These are phyloP conservation scores for Elongisporangium undulatum DNA, from an alignment of 352 stramenopile species.

Conservation along the genomic window DNA sequence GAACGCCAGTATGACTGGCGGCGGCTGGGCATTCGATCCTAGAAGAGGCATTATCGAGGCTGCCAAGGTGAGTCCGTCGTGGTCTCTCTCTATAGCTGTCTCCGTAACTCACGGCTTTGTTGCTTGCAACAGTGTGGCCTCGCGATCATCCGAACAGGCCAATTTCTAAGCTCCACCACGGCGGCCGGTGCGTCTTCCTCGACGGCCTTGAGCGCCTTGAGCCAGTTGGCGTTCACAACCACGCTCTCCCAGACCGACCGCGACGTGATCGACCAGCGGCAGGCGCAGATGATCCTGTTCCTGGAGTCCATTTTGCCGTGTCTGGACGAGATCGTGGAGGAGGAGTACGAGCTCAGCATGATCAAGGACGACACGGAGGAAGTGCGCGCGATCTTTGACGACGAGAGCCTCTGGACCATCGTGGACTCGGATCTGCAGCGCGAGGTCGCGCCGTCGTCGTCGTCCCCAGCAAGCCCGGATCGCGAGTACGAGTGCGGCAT, in stretches of 20 bases:
- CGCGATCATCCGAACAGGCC: conserved; percentile 64
- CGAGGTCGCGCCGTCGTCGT: neutral
- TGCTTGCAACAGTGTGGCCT: conserved; percentile 36
- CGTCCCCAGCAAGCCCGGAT: conserved; percentile 10
- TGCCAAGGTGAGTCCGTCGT: conserved; percentile 35
- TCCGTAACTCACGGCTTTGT: neutral
- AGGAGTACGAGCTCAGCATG: conserved; percentile 60
- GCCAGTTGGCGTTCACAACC: conserved; percentile 48
- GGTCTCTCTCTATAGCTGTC: neutral
- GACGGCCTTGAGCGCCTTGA: conserved; percentile 12
- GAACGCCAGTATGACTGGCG: conserved; percentile 56
- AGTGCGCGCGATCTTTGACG: conserved; percentile 70
- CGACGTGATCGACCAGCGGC: conserved; percentile 50
- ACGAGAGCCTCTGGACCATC: conserved; percentile 66
- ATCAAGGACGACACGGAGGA: conserved; percentile 68
- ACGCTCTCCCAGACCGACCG: conserved; percentile 35
- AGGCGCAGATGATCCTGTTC: conserved; percentile 80
- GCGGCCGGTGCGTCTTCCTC: conserved; percentile 15
- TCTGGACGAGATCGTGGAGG: conserved; percentile 71
- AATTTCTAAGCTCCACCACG: conserved; percentile 56
- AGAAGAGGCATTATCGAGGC: conserved; percentile 72
- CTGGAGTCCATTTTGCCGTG: conserved; percentile 76
- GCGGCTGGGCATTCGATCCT: conserved; percentile 67
- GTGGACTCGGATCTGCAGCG: conserved; percentile 51
- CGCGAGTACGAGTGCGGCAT: conserved; percentile 60